Base-by-base conservation (phyloP, 352 stramenopile species). In the Pythium chondricola region DNA sequence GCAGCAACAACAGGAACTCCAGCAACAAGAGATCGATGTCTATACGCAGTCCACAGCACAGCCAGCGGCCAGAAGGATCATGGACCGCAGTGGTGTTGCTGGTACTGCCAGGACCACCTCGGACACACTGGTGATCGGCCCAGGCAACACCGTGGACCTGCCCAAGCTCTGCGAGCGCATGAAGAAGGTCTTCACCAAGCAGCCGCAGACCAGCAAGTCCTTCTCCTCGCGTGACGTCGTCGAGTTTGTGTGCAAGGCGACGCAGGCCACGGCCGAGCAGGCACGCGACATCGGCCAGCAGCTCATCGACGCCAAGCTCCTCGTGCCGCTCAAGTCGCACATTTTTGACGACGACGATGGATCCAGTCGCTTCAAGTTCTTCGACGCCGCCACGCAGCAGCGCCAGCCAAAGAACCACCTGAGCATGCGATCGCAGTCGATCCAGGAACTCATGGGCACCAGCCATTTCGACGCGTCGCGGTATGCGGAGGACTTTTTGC, bases 401-500 rank as follows among this genome's bases (percentile, higher is more conserved):
- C 85, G 81, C 40, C 71, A 82, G 45, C 70, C 73, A 5, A 85
- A 83, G 43, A 88, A 85, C 39, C 74, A 81, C 29, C 50, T 88
- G 8, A 77, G 67, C 35, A 85, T 87, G 67, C 53, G 63, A 11
- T 73, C 71, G 13, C 74, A 79, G 33, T 88, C 77, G 1, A 87
- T 92, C 49, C 73, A 80, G n/a, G 81, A 86, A 17, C 67, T 89
- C 46, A 89, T 92, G 81, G 75, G 78, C 33, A 74, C 63, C 30
- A 50, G 63, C 2, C 57, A 74, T 25, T 93, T 93, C 48, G 76
- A 84, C 25, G 62, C 76, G 9, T 73, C 61, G 21, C 82, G 78
- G 42, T 93, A 93, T 62, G 76, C 81, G 0, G 76, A 90, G 41
- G 72, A 85, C 43, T 90, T 93, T 49, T 47, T 93, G 4, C 70